A percentile compares a stretch with the other conserved stretches of the same genome.
Evolutionary conservation across 352 stramenopile genomes (phyloP).

Genomic region (Aphanomyces astaci): DNA sequence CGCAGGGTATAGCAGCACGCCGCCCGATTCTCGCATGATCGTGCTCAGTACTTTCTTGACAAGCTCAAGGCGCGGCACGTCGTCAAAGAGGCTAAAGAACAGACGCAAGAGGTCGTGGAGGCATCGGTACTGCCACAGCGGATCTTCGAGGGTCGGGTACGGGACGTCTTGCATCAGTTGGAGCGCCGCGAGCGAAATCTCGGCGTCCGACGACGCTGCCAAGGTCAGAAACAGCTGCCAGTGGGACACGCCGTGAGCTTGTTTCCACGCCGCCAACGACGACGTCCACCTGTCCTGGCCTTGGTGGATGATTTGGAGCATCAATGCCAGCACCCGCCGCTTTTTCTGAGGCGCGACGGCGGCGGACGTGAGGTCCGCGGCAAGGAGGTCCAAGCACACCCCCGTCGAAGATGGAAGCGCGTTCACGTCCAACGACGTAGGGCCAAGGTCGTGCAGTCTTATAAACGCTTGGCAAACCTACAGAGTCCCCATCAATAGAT

Average conservation of each 20-base stretch:
- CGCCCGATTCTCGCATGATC: slow-evolving; percentile 43
- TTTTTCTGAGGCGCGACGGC: background rate
- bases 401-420: background rate
- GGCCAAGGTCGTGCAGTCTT: background rate
- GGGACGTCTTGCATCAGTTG: slow-evolving; percentile 42
- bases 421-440: background rate
- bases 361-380: background rate
- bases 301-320: slow-evolving; percentile 26
- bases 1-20: slow-evolving; percentile 53
- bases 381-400: background rate
- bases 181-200: slow-evolving; percentile 32
- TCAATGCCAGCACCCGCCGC: background rate
- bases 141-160: slow-evolving; percentile 62
- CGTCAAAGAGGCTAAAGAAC: slow-evolving; percentile 52
- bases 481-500: background rate
- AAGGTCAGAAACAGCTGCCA: slow-evolving; percentile 38
- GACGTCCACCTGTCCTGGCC: too few relatives aligned
- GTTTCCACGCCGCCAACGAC: slow-evolving; percentile 32
- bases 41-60: slow-evolving; percentile 47
- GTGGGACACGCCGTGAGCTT: slow-evolving; percentile 34
- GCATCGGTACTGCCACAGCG: slow-evolving; percentile 64
- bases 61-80: slow-evolving; percentile 36
- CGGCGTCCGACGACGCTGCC: slow-evolving; percentile 31
- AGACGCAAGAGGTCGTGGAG: slow-evolving; percentile 44
- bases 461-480: slow-evolving; percentile 5